These are phyloP conservation scores for Penicillium sp. DNA, from an alignment of 2,329 filamentous ascomycete species.

Conservation along the genomic window DNA sequence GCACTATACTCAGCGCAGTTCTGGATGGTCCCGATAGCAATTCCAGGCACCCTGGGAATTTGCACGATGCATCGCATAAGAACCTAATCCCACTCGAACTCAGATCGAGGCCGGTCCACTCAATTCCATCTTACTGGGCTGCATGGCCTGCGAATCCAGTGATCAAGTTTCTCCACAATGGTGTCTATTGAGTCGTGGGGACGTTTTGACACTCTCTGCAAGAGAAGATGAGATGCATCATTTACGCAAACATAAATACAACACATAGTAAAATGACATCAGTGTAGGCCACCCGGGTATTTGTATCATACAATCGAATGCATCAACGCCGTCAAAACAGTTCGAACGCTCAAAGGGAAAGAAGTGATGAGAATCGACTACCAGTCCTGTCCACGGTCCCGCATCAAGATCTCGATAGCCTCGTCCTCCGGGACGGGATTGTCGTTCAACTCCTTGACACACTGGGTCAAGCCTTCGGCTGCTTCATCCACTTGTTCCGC, in stretches of 20 bases:
- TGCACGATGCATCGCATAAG: no score
- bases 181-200: no score
- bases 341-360: slow-evolving; percentile 21
- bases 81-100: no score
- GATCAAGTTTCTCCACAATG: no score
- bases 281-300: slow-evolving; percentile 23
- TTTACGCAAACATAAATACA: slow-evolving; percentile 19
- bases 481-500: slow-evolving; percentile 77
- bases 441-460: slow-evolving; percentile 76
- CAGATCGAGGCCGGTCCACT: no score
- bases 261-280: slow-evolving; percentile 20
- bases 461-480: slow-evolving; percentile 74
- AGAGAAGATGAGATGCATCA: no score
- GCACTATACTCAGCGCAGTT: slow-evolving; percentile 5
- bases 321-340: slow-evolving; percentile 21
- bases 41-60: no score
- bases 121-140: slow-evolving; percentile 55
- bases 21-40: no score
- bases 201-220: no score
- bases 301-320: slow-evolving; percentile 20
- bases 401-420: slow-evolving; percentile 46
- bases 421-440: slow-evolving; percentile 45
- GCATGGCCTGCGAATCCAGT: slow-evolving; percentile 62
- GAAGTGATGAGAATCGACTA: slow-evolving; percentile 22
- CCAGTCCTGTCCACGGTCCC: slow-evolving; percentile 47